These are phyloP conservation scores for Lactarius tabidus DNA, from an alignment of 768 basidiomycete species.

Conservation along the genomic window DNA sequence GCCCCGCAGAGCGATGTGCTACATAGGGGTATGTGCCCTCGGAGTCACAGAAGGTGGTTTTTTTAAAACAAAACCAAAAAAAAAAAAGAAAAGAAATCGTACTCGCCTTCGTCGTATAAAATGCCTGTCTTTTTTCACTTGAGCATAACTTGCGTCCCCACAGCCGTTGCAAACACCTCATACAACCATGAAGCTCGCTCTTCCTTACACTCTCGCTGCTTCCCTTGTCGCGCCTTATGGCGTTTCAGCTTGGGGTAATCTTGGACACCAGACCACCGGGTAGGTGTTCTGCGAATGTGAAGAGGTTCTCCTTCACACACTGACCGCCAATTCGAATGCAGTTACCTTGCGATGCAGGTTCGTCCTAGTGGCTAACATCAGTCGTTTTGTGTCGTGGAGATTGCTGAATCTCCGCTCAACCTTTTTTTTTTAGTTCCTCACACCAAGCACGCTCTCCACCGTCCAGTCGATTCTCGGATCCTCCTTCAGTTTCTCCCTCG, in stretches of 20 bases:
- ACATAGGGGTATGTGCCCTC: too few relatives aligned
- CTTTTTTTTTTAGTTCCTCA: conserved; percentile 40
- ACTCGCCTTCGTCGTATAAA: not conserved
- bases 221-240: conserved; percentile 4
- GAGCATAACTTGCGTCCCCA: not conserved
- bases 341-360: conserved; percentile 22
- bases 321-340: not conserved
- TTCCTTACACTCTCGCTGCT: conserved; percentile 3
- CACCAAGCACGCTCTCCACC: conserved; percentile 44
- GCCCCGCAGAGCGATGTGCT: too few relatives aligned
- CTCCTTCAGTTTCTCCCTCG: conserved; percentile 43
- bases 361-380: not conserved
- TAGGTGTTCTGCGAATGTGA: conserved; percentile 21
- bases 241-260: conserved; percentile 28
- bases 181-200: conserved; percentile 10
- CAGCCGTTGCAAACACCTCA: not conserved
- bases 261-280: conserved; percentile 30
- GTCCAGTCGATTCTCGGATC: conserved; percentile 44
- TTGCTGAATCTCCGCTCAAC: not conserved
- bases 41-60: too few relatives aligned
- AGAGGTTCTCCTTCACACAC: not conserved
- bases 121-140: not conserved
- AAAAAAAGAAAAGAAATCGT: not conserved
- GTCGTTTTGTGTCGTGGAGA: not conserved
- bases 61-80: too few relatives aligned